These are phyloP conservation scores for Colletotrichum karsti DNA, from an alignment of 2,329 filamentous ascomycete genomes.

Conservation along the genomic window DNA sequence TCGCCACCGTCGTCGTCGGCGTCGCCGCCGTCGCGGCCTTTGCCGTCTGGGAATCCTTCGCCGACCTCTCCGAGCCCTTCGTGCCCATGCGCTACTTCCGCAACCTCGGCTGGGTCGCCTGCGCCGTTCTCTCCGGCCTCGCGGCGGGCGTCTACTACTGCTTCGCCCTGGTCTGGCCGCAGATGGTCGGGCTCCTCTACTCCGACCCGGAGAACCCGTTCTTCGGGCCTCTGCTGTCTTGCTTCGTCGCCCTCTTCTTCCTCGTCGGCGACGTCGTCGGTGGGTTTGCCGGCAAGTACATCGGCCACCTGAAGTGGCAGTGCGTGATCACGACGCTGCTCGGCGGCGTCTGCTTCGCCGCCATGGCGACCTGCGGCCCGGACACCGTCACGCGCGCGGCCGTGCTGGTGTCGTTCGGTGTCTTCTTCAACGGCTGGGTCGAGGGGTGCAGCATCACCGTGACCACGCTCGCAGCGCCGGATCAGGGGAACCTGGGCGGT, in stretches of 20 bases:
- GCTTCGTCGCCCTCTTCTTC: conserved; percentile 38
- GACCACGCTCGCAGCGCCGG: conserved; percentile 41
- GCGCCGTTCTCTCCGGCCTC: conserved; percentile 40
- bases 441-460: conserved; percentile 44
- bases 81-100: conserved; percentile 45
- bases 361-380: conserved; percentile 37
- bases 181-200: conserved; percentile 42
- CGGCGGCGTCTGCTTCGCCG: conserved; percentile 40
- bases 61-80: conserved; percentile 42
- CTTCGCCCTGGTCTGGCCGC: conserved; percentile 46
- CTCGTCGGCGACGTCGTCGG: conserved; percentile 36
- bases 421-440: conserved; percentile 45
- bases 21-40: conserved; percentile 34
- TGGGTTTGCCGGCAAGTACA: conserved; percentile 34
- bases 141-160: conserved; percentile 48
- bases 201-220: conserved; percentile 32
- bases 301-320: conserved; percentile 42
- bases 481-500: conserved; percentile 44
- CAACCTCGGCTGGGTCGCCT: conserved; percentile 41
- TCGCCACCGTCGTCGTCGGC: conserved; percentile 39
- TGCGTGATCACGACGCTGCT: conserved; percentile 36
- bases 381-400: conserved; percentile 36
- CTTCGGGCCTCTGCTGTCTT: conserved; percentile 35
- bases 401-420: conserved; percentile 39
- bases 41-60: conserved; percentile 36